Evolutionary conservation across 2,329 filamentous ascomycete genomes (phyloP), one percentile per base, ranked within the genome.

Genomic region (Aureobasidium uvarum): DNA sequence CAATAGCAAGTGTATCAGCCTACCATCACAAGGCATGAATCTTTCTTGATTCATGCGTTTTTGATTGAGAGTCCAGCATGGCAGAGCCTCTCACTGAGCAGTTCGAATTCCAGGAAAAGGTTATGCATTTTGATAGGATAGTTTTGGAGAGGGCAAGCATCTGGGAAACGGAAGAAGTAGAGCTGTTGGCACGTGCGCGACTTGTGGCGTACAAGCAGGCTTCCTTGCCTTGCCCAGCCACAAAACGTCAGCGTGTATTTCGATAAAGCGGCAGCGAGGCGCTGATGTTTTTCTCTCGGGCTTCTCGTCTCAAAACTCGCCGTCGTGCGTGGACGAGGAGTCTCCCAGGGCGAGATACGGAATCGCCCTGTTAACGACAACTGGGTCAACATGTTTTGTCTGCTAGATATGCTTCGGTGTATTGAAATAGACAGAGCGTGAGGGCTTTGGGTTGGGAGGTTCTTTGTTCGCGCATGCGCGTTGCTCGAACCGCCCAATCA

Each of bases 391-490:
- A 63, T 51, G 60, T 54, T 18, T 25, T 59, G 45, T 52, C 45
- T 14, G 16, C n/a, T 38, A 7, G 14, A 6, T n/a, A 46, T 46
- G 50, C 48, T n/a, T 28, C 39, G 38, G 23, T 28, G 33, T 59
- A 16, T 8, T 3, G n/a, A 31, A 65, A 13, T 43, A 43, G 54
- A 52, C 52, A 65, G 31, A 59, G 43, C 33, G 41, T 65, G 51
- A 56, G 38, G 50, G 50, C 52, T 51, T 59, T 59, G 36, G 46
- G 43, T 51, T 41, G 58, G 23, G 58, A 6, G 45, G 36, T 58
- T 62, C 64, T 66, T 66, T 66, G 56, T 66, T 66, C 56, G 56
- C 43, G 28, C 43, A 62, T 50, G 58, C 58, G 45, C 41, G 39
- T 36, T 60, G 18, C 63, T 46, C 54, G 50, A 52, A 54, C 54